phyloP scores from a whole-genome alignment of 306 rosid species.

The Dicorynia guianensis region DNA sequence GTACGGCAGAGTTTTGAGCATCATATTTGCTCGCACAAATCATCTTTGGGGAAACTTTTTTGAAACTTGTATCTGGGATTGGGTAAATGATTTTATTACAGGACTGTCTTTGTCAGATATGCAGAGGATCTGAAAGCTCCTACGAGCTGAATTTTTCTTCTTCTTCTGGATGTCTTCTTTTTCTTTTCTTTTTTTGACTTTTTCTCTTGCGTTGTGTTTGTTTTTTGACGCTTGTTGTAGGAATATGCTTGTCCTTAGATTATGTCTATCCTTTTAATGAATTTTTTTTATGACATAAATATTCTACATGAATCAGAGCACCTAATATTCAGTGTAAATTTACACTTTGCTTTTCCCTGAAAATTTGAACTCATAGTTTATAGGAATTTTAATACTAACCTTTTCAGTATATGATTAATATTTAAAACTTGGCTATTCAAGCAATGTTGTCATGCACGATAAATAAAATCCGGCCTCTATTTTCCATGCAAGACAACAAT shows the following conservation, averaged over 20 bases:
- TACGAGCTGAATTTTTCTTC: background rate
- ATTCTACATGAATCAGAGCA: background rate
- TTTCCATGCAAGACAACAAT: too few species aligned
- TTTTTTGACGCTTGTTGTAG: background rate
- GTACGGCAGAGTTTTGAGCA: background rate
- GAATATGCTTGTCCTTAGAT: background rate
- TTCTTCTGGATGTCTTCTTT: background rate
- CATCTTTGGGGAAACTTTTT: background rate
- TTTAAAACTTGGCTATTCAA: too few species aligned
- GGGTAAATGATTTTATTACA: background rate
- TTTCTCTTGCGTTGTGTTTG: too few species aligned
- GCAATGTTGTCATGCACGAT: too few species aligned
- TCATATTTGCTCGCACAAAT: background rate
- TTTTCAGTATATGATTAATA: background rate
- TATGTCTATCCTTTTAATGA: background rate
- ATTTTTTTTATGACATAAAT: too few species aligned
- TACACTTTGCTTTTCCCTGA: background rate
- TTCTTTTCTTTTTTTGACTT: too few species aligned
- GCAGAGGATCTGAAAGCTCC: background rate
- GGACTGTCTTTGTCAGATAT: background rate
- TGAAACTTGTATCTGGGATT: background rate
- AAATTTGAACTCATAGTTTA: background rate
- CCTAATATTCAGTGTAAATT: background rate
- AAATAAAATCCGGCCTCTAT: too few species aligned
- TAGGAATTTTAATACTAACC: background rate